Conservation (phyloP, 2,329 filamentous ascomycete genomes). For the Colletotrichum truncatum region DNA sequence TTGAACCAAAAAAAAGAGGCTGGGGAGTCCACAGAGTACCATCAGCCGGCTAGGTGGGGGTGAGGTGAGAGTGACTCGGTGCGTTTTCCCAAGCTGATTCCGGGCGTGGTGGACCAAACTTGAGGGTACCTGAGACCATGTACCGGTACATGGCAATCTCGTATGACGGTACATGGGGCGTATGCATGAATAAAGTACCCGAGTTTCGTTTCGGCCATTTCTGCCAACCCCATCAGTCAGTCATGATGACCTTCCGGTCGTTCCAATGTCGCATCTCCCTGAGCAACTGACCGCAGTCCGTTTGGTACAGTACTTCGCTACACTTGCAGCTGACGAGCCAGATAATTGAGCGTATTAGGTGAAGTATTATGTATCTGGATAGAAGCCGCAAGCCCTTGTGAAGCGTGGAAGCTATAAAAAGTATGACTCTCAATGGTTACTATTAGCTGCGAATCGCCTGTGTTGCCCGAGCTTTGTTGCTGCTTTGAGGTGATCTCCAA, state of each 20-base stretch:
- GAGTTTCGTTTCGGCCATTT: constrained; percentile 18
- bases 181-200: constrained; percentile 40
- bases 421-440: background rate
- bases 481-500: background rate
- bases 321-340: background rate
- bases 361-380: background rate
- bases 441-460: background rate
- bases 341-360: background rate
- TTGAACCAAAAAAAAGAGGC: background rate
- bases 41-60: too few relatives aligned
- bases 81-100: constrained; percentile 14
- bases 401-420: background rate
- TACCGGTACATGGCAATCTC: constrained; percentile 38
- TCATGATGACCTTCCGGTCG: constrained; percentile 11
- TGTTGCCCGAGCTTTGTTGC: constrained; percentile 9
- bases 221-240: constrained; percentile 18
- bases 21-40: constrained; percentile 16
- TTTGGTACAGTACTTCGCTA: background rate
- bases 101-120: constrained; percentile 16
- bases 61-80: constrained; percentile 24
- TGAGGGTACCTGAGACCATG: constrained; percentile 33
- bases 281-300: constrained; percentile 1
- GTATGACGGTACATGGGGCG: constrained; percentile 38
- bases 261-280: constrained; percentile 25
- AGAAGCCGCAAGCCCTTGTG: background rate